Evolutionary conservation across 2,329 filamentous ascomycete species (phyloP), one percentile per base, ranked within the genome.

Genomic region (Claviceps pazoutovae): DNA sequence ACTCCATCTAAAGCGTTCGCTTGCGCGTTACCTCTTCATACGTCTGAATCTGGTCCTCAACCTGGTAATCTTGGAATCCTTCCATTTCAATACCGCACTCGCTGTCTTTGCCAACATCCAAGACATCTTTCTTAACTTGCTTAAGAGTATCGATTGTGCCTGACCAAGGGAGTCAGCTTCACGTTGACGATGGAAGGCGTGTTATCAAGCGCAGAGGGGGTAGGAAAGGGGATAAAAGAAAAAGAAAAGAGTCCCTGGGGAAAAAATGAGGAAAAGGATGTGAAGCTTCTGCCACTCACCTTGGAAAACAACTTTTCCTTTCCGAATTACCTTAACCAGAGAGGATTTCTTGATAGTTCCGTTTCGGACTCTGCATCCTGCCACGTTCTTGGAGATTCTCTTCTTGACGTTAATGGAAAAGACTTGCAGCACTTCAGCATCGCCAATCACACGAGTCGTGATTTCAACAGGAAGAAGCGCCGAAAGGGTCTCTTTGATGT

Each of bases 21-120:
- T 85, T 85, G 69, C 93, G 87, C 52, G 68, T 70, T 17, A 82
- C 76, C 68, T 90, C 85, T 62, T 95, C 88, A 62, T 90, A 95
- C 37, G 82, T 83, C 71, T 97, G 93, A 55, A 98, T 78, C 65
- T 84, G 79, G 68, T 98, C 93, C 30, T 91, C 93, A 14, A 81
- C 73, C 61, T 83, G 66, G 64, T 97, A 85, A 21, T 81, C 85
- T 47, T 84, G 75, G 81, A 88, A 98, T 36, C 74, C 77, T 3
- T 84, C 81, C 61, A 98, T 91, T 50, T 80, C 82, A 58, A 98
- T 83, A 58, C 93, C 93, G 61, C 93, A 98, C 68, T 98, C 93
- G n/a, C 78, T 80, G 53, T 89, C 90, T 69, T 95, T 97, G 61
- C 82, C 82, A 82, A 95, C 93, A 62, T 95, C 88, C 46, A 74